phyloP scores from a whole-genome alignment of 768 basidiomycete genomes.

The button mushroom (Agaricus bisporus) region DNA sequence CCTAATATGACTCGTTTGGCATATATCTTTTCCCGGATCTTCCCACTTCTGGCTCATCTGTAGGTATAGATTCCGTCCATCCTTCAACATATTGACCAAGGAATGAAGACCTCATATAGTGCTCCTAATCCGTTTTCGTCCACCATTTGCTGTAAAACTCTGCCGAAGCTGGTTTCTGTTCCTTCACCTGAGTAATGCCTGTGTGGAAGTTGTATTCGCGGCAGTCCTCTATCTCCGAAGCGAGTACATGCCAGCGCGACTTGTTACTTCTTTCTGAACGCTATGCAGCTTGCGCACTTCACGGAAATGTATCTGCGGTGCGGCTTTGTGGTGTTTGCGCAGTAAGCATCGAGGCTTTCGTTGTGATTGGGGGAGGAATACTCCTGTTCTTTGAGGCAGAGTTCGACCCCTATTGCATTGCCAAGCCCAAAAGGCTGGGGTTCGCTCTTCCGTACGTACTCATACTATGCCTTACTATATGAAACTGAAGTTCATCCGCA shows the following conservation, averaged over 20 bases:
- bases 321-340: neutral
- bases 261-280: neutral
- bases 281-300: neutral
- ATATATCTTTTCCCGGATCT: neutral
- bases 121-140: neutral
- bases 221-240: neutral
- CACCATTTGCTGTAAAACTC: neutral
- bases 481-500: neutral
- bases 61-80: neutral
- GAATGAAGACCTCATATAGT: neutral
- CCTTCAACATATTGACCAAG: neutral
- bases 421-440: neutral
- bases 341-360: neutral
- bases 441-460: neutral
- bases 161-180: conserved; percentile 4
- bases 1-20: neutral
- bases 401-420: neutral
- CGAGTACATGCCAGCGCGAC: neutral
- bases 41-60: neutral
- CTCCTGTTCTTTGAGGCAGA: neutral
- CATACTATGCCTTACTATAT: neutral
- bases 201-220: neutral
- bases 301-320: neutral
- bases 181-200: neutral
- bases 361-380: neutral